Percentiles rank a stretch among this genome's conserved stretches.
phyloP scores from a whole-genome alignment of 208 protist genomes.

The Leishmania aethiopica region DNA sequence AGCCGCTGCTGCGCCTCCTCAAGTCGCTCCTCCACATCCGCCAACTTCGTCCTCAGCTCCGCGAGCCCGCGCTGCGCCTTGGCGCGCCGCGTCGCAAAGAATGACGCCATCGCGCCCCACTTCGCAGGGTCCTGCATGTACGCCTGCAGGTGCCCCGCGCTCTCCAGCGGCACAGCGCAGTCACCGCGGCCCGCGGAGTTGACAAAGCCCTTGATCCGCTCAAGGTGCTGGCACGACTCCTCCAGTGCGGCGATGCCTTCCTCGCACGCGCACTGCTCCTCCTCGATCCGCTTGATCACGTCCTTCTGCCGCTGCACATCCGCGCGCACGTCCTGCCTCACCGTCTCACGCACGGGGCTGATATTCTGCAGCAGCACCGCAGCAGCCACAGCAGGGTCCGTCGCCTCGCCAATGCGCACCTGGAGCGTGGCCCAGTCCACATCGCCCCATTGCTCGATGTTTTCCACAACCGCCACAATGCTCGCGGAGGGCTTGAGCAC shows the following conservation, averaged over 20 bases:
- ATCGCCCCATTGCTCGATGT: conserved; percentile 32
- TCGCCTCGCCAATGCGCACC: conserved; percentile 28
- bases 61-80: conserved; percentile 14
- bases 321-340: conserved; percentile 27
- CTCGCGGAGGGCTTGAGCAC: conserved; percentile 12
- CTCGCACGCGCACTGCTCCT: conserved; percentile 11
- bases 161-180: neutral
- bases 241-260: conserved; percentile 21
- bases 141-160: conserved; percentile 15
- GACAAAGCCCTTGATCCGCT: conserved; percentile 19
- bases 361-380: conserved; percentile 35
- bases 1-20: conserved; percentile 8
- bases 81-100: conserved; percentile 27
- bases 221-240: conserved; percentile 19
- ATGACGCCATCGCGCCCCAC: conserved; percentile 24
- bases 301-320: conserved; percentile 32
- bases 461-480: conserved; percentile 20
- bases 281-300: conserved; percentile 19
- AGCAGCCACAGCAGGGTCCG: conserved; percentile 17
- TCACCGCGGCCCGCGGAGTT: conserved; percentile 2
- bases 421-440: conserved; percentile 44
- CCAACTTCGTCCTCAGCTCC: conserved; percentile 5
- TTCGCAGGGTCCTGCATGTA: conserved; percentile 22
- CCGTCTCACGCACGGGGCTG: conserved; percentile 22
- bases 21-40: conserved; percentile 23